Evolutionary conservation across 2,329 filamentous ascomycete genomes (phyloP), one percentile per base, ranked within the genome.

Genomic region (Niveomyces coronatus): DNA sequence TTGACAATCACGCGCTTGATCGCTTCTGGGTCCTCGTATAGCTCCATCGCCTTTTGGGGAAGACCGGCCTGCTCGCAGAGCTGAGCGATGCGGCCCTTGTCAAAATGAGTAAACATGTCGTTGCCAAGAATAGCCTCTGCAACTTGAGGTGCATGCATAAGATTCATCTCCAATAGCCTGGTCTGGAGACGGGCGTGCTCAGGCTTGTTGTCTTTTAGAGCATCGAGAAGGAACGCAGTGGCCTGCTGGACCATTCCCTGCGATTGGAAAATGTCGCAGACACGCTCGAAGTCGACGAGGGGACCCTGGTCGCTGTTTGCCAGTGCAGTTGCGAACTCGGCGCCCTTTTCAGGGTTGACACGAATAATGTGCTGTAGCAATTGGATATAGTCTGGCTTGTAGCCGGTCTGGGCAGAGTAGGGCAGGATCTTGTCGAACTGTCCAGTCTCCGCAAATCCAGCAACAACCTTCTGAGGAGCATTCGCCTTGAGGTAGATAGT

Each of bases 221-320:
- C 89, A 62, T 98, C 91, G 18, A 98, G 75, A 36, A 98, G 67
- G 74, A 98, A 98, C n/a, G 89, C 88, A 3, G 93, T 98, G 7
- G 89, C 89, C 61, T 94, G 87, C 58, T 96, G 93, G 35, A 96
- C 76, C 87, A 96, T 91, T 53, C 87, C 88, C 61, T 98, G 91
- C 9, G 88, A 88, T 62, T 95, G 83, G 79, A 98, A 98, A 43
- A 98, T 87, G 59, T 98, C 91, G 34, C 95, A 86, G 17, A 95
- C 88, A 32, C 89, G 85, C 56, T 94, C 86, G 41, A 96, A 77
- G 51, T 96, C 91, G 48, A 98, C 81, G 42, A 95, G 67, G 17
- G 88, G 81, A 18, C 86, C 88, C 43, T 80, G 78, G 55, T 94
- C 85, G 50, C 91, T 81, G 59, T 91, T 94, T 30, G 85, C 89